These are phyloP conservation scores for Hibiscus syriacus DNA, from an alignment of 345 rosid genomes.

Conservation along the genomic window DNA sequence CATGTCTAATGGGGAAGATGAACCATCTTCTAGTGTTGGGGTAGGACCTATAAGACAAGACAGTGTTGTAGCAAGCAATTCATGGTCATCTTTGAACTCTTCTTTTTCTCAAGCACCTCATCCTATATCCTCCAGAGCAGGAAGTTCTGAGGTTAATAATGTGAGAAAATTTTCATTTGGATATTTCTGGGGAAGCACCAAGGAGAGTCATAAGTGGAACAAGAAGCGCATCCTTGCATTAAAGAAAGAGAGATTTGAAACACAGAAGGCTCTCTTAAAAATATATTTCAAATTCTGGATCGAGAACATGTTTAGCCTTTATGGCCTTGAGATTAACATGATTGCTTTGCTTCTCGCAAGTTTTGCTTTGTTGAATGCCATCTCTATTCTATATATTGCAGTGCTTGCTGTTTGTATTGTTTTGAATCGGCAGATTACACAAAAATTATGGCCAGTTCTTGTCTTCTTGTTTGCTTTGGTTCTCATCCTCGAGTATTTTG, in stretches of 20 bases:
- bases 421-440: conserved; percentile 44
- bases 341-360: conserved; percentile 80
- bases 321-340: conserved; percentile 97
- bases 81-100: conserved; percentile 46
- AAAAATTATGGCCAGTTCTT: conserved; percentile 74
- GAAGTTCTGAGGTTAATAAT: conserved; percentile 39
- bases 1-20: conserved; percentile 40
- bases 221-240: conserved; percentile 63
- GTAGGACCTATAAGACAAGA: conserved; percentile 26
- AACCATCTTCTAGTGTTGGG: conserved; percentile 29
- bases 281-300: conserved; percentile 82
- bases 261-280: conserved; percentile 61
- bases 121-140: conserved; percentile 31
- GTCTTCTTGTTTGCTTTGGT: conserved; percentile 77
- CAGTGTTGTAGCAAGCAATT: conserved; percentile 26
- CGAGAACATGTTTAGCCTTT: conserved; percentile 86
- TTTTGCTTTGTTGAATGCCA: conserved; percentile 82
- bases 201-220: conserved; percentile 87
- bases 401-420: conserved; percentile 84
- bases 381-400: conserved; percentile 73
- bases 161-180: conserved; percentile 69
- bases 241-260: conserved; percentile 86
- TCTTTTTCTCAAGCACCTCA: conserved; percentile 31
- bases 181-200: conserved; percentile 82
- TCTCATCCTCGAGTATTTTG: conserved; percentile 58